Evolutionary conservation across 1,139 yeast genomes (phyloP).

Genomic region (Suhomyces atakaporum): DNA sequence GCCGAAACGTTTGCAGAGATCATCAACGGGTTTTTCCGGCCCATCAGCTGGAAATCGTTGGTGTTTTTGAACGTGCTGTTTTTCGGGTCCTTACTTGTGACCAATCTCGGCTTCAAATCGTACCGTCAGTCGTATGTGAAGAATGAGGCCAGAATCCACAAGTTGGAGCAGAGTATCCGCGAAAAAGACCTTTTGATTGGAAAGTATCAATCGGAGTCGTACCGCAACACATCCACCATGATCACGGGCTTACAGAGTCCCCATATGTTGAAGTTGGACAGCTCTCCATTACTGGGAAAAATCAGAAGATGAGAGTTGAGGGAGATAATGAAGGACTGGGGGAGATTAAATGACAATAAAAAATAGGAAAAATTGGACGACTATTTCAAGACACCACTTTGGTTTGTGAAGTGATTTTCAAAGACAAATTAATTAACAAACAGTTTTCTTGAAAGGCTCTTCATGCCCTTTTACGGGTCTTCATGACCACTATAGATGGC

Average conservation of each 20-base stretch:
- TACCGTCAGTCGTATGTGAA: constrained; percentile 20
- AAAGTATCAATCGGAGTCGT: constrained; percentile 2
- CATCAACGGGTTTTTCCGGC: constrained; percentile 72
- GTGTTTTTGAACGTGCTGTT: constrained; percentile 45
- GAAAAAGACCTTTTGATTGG: constrained; percentile 12
- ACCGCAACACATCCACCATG: constrained; percentile 1
- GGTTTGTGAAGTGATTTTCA: too few species aligned
- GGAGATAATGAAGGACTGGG: too few species aligned
- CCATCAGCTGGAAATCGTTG: constrained; percentile 76
- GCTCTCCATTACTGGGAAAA: constrained; percentile 5
- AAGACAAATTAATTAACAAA: too few species aligned
- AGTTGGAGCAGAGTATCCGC: background rate
- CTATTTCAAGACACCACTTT: too few species aligned
- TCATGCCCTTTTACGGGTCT: too few species aligned
- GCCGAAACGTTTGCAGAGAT: constrained; percentile 85
- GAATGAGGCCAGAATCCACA: constrained; percentile 3
- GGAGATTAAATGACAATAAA: background rate
- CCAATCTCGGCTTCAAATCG: constrained; percentile 45
- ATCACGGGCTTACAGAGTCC: constrained; percentile 3
- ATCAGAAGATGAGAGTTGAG: constrained; percentile 3
- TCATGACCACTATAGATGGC: too few species aligned
- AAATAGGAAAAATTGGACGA: too few species aligned
- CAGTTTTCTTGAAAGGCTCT: too few species aligned
- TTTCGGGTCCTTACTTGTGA: constrained; percentile 43
- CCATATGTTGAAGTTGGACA: constrained; percentile 1